Evolutionary conservation across 495 filamentous ascomycete genomes (phyloP), one percentile per base, ranked within the genome.

Genomic region (Aspergillus olivimuriae): DNA sequence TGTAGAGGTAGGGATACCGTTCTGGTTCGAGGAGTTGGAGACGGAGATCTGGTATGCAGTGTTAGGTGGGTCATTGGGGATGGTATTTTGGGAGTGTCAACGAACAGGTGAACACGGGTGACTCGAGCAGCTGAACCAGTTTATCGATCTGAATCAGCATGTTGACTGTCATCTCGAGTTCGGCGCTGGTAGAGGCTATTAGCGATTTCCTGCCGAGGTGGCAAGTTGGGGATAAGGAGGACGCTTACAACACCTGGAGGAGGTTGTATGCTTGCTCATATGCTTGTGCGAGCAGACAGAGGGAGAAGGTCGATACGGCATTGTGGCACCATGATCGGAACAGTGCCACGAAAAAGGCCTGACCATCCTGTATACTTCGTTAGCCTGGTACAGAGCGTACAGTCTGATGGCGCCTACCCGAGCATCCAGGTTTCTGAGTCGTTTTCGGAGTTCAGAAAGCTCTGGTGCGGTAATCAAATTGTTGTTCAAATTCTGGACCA

Each of bases 91-190:
- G 23, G 21, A 28, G 15, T n/a, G n/a, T n/a, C n/a, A 14, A 51
- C 75, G 48, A 60, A 91, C 88, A 97, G 31, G 94, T 99, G 58
- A 97, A 99, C 2, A 99, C 94, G 2, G 94, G 92, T 0, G 90
- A 96, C 60, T 99, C 94, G 5, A 99, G 77, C 3, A 99, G 80
- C 65, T 99, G 94, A 11, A 99, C 94, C 30, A 99, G 76, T 61
- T 99, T 99, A 64, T 99, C 94, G 57, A 99, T 95, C 61, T 99
- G 94, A 39, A 99, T 97, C 42, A 99, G 80, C 68, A 96, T 92
- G 48, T 92, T 94, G 50, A 99, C 91, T 0, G 92, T 97, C 86
- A 97, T 97, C 66, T 99, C 94, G 19, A 99, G 77, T 48, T 99
- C 94, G 39, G 89, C 94, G 63, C 89, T 95, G 51, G 8, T 16